Evolutionary conservation across 345 rosid species (phyloP), one percentile per base, ranked within the genome.

Genomic region (Linum lewisii): DNA sequence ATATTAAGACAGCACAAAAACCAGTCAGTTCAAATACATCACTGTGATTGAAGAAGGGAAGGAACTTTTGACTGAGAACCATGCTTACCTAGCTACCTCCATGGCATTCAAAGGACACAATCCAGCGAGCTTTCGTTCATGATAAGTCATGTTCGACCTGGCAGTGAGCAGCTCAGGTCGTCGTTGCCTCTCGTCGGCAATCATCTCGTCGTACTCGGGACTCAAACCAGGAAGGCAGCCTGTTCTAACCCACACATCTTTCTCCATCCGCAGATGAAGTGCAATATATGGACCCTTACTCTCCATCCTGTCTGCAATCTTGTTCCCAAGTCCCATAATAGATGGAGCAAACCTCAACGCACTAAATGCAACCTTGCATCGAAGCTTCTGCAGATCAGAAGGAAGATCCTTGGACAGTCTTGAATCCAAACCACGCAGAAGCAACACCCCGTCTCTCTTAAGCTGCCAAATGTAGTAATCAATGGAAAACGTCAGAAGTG

Each of bases 341-440:
- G 75, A 66, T n/a, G 82, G 83, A 14, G 94, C 81, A 66, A 93
- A 89, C 69, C 72, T 77, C 24, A 89, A 62, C 5, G 95, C 99
- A 64, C 83, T 77, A 77, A 93, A 93, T 26, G 97, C 95, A 69
- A 89, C 99, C 92, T 93, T 93, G 81, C 99, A 93, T 26, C 92
- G 86, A 14, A 90, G 87, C 72, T 87, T 90, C 78, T 87, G 99
- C 69, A 90, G 92, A 80, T 93, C 97, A 23, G 90, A 72, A 24
- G 96, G 92, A 64, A 93, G 84, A 70, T 93, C 95, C 69, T 85
- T 87, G 52, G 99, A 87, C 29, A 94, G 85, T 79, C 96, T 81
- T 18, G 99, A 94, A 76, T 94, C 99, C 42, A 94, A 60, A 66
- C 99, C 88, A 22, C 92, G 82, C 66, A 90, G 68, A 53, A 94